phyloP scores from a whole-genome alignment of 202 grass and related monocot species.

The Digitaria exilis region DNA sequence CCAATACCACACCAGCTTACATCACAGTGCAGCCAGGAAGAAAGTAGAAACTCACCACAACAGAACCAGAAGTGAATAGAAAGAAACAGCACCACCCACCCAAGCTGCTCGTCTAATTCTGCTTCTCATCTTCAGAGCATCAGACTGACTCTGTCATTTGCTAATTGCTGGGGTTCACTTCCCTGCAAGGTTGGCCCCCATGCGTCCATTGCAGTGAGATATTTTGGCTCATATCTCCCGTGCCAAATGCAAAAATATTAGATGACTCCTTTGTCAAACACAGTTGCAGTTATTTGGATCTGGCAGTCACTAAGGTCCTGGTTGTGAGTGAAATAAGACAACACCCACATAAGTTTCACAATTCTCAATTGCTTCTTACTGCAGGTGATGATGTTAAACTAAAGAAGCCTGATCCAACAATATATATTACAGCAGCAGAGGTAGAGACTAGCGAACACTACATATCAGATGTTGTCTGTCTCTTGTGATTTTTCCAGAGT shows the following conservation, averaged over 20 bases:
- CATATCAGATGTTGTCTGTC: background rate
- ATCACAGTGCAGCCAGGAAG: too few relatives aligned
- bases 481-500: conserved; percentile 10
- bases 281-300: conserved; percentile 23
- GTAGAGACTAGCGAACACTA: conserved; percentile 59
- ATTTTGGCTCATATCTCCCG: conserved; percentile 30
- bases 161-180: too few relatives aligned
- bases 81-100: too few relatives aligned
- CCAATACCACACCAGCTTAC: too few relatives aligned
- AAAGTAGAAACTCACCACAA: too few relatives aligned
- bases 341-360: background rate
- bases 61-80: too few relatives aligned
- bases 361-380: conserved; percentile 29
- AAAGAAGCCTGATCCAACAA: conserved; percentile 95
- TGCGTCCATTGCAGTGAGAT: background rate
- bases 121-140: too few relatives aligned
- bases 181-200: too few relatives aligned
- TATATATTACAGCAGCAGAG: conserved; percentile 84
- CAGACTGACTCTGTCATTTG: too few relatives aligned
- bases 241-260: conserved; percentile 1
- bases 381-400: conserved; percentile 94
- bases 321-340: background rate
- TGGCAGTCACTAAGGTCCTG: background rate
- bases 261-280: background rate
- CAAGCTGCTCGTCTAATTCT: too few relatives aligned